A percentile compares a stretch with the other conserved stretches of the same genome.
Conservation (phyloP, 2,329 filamentous ascomycete genomes). For the Ceratocystis harringtonii region DNA sequence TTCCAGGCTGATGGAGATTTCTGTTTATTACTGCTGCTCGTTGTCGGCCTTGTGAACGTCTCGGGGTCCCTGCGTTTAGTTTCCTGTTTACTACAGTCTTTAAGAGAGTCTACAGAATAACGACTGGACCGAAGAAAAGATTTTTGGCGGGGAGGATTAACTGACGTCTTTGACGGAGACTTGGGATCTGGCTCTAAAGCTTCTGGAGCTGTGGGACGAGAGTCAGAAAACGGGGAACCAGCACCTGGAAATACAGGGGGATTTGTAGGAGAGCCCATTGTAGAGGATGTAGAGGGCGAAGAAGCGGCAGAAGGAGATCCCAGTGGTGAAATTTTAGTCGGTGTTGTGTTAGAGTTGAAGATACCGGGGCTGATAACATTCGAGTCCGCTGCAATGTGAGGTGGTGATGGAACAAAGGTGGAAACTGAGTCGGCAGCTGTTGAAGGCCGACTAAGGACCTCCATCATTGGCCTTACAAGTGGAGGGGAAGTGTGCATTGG, state of each 20-base stretch:
- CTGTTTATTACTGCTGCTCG: background rate
- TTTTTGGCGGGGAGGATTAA: slow-evolving; percentile 3
- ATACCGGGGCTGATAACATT: background rate
- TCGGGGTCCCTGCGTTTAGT: background rate
- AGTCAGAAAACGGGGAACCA: background rate
- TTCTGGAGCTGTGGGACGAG: background rate
- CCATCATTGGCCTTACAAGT: slow-evolving; percentile 12
- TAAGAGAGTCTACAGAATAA: slow-evolving; percentile 1
- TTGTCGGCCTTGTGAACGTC: background rate
- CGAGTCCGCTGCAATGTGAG: background rate
- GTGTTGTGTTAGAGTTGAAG: slow-evolving; percentile 1
- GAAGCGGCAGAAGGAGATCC: background rate
- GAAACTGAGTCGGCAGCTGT: slow-evolving; percentile 6
- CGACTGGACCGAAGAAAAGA: slow-evolving; percentile 8
- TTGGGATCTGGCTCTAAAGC: background rate
- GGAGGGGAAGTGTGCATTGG: background rate
- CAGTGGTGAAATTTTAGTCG: background rate
- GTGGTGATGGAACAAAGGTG: slow-evolving; percentile 7
- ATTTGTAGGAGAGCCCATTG: background rate
- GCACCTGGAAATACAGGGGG: background rate
- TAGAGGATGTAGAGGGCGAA: background rate
- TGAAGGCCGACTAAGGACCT: slow-evolving; percentile 7
- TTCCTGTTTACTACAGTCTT: slow-evolving; percentile 7
- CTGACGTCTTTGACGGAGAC: background rate
- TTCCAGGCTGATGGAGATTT: slow-evolving; percentile 4